Evolutionary conservation across 2,329 filamentous ascomycete genomes (phyloP), one percentile per base, ranked within the genome.

Genomic region (Periglandula ipomoeae): DNA sequence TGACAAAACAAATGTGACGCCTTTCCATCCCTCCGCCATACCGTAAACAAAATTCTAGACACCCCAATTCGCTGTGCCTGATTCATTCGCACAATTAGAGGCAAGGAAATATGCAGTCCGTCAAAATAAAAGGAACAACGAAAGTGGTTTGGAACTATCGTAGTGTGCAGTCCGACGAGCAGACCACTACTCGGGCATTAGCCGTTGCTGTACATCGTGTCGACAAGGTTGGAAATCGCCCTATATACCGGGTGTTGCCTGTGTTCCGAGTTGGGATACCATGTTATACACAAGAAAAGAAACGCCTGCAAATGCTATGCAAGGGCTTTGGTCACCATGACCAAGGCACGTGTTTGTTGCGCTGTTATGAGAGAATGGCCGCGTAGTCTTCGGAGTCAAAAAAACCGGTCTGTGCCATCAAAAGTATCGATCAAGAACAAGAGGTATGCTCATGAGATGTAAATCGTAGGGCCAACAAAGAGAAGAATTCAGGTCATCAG

Each of bases 401-500:
- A 45, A 30, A 7, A 22, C 27, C n/a, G n/a, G n/a, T n/a, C 30
- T 15, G 5, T 8, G 30, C 30, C 30, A 15, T 32, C 30, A 32
- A 27, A 23, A 17, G 27, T 17, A 44, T 24, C 13, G 32, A 20
- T 32, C 15, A 22, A 19, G 22, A 20, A 35, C 9, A 13, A 4
- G 4, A n/a, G 7, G 17, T 17, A 35, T 23, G 13, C 17, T 20
- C 26, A 47, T 35, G 34, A 7, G 2, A 24, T 17, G n/a, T 7
- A 44, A 23, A 41, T 24, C 9, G 3, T 17, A n/a, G 23, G 19
- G 24, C 15, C 34, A 22, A 23, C 10, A 38, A 19, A 17, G 32
- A 43, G n/a, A 17, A 20, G 32, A 37, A 15, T 48, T 20, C 13
- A 44, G n/a, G 35, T 52, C 46, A 47, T 72, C 74, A 89, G 65